These are phyloP conservation scores for Tricholoma bakamatsutake DNA, from an alignment of 768 basidiomycete genomes.

Conservation along the genomic window DNA sequence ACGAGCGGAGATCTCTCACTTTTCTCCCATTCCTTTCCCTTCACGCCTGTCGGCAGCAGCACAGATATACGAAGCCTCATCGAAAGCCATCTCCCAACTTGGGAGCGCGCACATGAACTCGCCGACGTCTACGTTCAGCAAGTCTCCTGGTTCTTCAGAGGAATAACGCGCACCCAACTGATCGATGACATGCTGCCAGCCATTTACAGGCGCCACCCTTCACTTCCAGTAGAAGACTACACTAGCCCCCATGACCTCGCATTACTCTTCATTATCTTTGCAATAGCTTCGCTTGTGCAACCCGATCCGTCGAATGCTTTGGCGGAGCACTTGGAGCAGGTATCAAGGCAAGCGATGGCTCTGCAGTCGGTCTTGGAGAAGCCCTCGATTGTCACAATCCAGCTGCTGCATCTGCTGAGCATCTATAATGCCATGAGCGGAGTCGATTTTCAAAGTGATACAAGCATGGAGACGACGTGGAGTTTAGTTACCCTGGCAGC, in stretches of 20 bases:
- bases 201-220: constrained; percentile 27
- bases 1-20: constrained; percentile 27
- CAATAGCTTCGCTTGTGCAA: constrained; percentile 45
- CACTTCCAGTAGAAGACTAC: constrained; percentile 26
- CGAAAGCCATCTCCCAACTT: constrained; percentile 47
- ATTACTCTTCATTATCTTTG: constrained; percentile 42
- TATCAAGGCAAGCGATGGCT: constrained; percentile 56
- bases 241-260: constrained; percentile 44
- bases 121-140: constrained; percentile 40
- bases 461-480: constrained; percentile 72
- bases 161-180: constrained; percentile 40
- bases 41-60: constrained; percentile 51
- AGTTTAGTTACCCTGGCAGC: constrained; percentile 55
- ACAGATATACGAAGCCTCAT: constrained; percentile 43
- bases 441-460: constrained; percentile 52
- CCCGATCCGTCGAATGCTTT: constrained; percentile 23
- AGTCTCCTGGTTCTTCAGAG: constrained; percentile 47
- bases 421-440: constrained; percentile 69
- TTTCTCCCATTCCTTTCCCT: constrained; percentile 60
- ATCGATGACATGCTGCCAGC: constrained; percentile 34
- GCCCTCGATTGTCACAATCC: constrained; percentile 65
- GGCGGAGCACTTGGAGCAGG: constrained; percentile 62
- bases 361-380: constrained; percentile 69
- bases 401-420: constrained; percentile 61
- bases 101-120: constrained; percentile 41